Evolutionary conservation across 306 rosid species (phyloP).

Genomic region (Acacia melanoxylon): DNA sequence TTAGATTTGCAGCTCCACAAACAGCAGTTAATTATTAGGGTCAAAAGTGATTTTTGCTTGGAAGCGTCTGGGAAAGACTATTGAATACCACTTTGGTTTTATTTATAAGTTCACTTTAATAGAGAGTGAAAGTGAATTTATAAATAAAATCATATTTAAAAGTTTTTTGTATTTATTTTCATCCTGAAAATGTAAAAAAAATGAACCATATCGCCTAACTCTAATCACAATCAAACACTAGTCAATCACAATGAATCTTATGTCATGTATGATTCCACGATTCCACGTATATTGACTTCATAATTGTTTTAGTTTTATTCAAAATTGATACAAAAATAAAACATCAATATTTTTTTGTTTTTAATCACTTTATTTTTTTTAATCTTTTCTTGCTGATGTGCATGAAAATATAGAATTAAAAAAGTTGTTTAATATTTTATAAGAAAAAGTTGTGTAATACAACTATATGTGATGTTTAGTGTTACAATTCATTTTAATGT

Average conservation of each 20-base stretch:
- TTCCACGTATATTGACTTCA: background rate
- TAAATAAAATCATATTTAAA: too few species aligned
- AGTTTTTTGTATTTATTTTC: too few species aligned
- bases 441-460: background rate
- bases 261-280: too few species aligned
- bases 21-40: background rate
- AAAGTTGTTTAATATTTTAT: background rate
- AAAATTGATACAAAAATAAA: background rate
- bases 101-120: too few species aligned
- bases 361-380: background rate
- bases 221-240: too few species aligned
- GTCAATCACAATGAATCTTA: too few species aligned
- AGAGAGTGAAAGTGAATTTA: too few species aligned
- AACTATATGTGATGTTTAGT: background rate
- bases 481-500: background rate
- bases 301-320: background rate
- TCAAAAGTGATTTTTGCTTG: too few species aligned
- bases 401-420: background rate
- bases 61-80: too few species aligned
- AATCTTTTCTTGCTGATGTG: background rate
- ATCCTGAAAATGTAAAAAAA: too few species aligned
- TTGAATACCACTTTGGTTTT: too few species aligned
- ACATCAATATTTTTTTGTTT: background rate
- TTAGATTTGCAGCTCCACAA: background rate
- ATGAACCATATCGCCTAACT: too few species aligned